phyloP scores from a whole-genome alignment of 2,329 filamentous ascomycete species.

The Penicillium glabrum region DNA sequence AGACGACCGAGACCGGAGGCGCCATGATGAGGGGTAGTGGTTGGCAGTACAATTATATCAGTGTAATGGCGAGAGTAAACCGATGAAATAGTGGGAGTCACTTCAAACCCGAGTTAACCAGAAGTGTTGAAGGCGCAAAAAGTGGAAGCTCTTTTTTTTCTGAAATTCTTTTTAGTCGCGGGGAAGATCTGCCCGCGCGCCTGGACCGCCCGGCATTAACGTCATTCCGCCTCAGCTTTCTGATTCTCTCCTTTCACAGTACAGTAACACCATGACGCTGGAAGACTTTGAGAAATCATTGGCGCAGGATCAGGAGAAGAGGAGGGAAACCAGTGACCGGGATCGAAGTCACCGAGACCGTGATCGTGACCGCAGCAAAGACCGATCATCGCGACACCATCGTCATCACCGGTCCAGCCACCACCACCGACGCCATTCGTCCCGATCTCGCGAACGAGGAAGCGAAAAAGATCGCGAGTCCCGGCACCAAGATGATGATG shows the following conservation, averaged over 20 bases:
- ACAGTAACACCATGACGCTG: conserved; percentile 51
- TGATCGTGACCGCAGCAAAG: conserved; percentile 43
- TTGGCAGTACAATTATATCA: background rate
- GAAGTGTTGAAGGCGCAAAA: conserved; percentile 1
- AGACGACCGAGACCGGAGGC: conserved; percentile 73
- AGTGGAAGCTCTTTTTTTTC: conserved; percentile 19
- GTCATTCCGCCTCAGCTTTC: conserved; percentile 32
- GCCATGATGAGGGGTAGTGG: conserved; percentile 39
- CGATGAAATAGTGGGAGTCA: background rate
- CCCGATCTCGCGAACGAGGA: conserved; percentile 36
- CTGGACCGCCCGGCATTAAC: conserved; percentile 34
- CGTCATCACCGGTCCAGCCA: conserved; percentile 32
- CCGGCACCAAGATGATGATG: conserved; percentile 52
- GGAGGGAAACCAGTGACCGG: conserved; percentile 38
- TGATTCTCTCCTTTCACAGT: conserved; percentile 11
- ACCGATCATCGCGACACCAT: conserved; percentile 36
- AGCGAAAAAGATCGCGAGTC: conserved; percentile 35
- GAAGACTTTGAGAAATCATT: conserved; percentile 78
- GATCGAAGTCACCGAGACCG: conserved; percentile 34
- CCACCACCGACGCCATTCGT: conserved; percentile 46
- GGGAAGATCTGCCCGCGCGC: conserved; percentile 26
- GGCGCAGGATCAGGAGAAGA: conserved; percentile 55
- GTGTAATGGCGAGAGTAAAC: background rate
- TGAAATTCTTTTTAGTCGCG: conserved; percentile 31
- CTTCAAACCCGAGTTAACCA: background rate